Conservation (phyloP, 1,284 basidiomycete genomes). For the Ganoderma lingzhi region DNA sequence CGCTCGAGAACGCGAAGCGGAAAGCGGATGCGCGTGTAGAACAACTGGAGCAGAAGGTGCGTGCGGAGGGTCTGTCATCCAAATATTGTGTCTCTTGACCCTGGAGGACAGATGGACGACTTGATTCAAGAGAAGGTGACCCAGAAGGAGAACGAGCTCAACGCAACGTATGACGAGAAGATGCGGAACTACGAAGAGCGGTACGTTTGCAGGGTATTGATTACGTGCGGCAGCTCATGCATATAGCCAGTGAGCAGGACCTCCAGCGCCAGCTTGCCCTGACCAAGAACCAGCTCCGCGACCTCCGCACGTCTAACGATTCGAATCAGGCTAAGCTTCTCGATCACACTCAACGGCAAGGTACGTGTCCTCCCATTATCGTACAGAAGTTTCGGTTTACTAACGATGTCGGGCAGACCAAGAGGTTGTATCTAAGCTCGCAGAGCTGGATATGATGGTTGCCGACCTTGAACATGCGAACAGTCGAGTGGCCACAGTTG, state of each 20-base stretch:
- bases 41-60: constrained; percentile 84
- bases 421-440: constrained; percentile 87
- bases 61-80: constrained; percentile 5
- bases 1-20: constrained; percentile 77
- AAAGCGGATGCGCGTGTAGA: constrained; percentile 79
- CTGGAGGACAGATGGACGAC: constrained; percentile 79
- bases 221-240: constrained; percentile 7
- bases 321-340: constrained; percentile 91
- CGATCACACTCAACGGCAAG: constrained; percentile 89
- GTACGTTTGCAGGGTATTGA: constrained; percentile 49
- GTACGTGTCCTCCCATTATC: constrained; percentile 46
- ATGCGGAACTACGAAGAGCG: constrained; percentile 95
- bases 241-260: constrained; percentile 88
- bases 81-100: background rate
- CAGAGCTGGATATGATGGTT: constrained; percentile 92
- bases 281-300: constrained; percentile 87
- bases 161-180: constrained; percentile 96
- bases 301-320: constrained; percentile 91
- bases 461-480: constrained; percentile 94
- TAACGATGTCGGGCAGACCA: constrained; percentile 66
- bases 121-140: constrained; percentile 85
- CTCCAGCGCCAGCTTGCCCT: constrained; percentile 87
- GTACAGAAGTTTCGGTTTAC: background rate
- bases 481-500: constrained; percentile 89
- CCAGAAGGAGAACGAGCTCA: constrained; percentile 94